phyloP scores from a whole-genome alignment of 1,284 basidiomycete species.

The Leccinum griseonigrum region DNA sequence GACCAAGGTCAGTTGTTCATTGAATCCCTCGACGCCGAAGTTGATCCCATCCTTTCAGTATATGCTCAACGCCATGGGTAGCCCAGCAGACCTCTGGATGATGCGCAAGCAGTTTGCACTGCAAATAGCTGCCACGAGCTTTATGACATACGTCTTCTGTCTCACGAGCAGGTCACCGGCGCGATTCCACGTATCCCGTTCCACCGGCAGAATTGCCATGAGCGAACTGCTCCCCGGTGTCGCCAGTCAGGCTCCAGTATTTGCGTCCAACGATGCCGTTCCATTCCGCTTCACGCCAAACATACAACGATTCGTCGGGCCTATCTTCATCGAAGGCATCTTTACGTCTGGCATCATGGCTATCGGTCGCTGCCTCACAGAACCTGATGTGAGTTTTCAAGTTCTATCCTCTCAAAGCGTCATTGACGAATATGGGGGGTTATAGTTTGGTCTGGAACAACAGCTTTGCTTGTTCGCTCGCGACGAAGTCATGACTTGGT shows the following conservation, averaged over 20 bases:
- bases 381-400: constrained; percentile 74
- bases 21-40: constrained; percentile 3
- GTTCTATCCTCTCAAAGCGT: background rate
- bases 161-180: constrained; percentile 82
- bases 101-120: constrained; percentile 97
- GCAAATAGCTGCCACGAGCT: constrained; percentile 86
- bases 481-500: constrained; percentile 87
- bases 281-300: constrained; percentile 98
- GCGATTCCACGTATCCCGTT: constrained; percentile 86
- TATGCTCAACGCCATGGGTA: constrained; percentile 84
- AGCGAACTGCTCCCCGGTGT: constrained; percentile 84
- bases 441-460: constrained; percentile 83
- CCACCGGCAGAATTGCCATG: constrained; percentile 90
- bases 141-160: constrained; percentile 91
- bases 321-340: constrained; percentile 88
- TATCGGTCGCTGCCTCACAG: constrained; percentile 86
- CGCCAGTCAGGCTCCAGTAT: constrained; percentile 55
- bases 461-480: constrained; percentile 88
- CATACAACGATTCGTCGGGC: constrained; percentile 91
- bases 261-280: constrained; percentile 81
- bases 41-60: constrained; percentile 53
- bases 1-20: constrained; percentile 61
- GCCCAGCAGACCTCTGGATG: constrained; percentile 89
- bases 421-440: constrained; percentile 1
- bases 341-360: constrained; percentile 88